Percentiles rank a stretch among this genome's conserved stretches.
Evolutionary conservation across 2,329 filamentous ascomycete genomes (phyloP).

Genomic region (Aaosphaeria arxii): DNA sequence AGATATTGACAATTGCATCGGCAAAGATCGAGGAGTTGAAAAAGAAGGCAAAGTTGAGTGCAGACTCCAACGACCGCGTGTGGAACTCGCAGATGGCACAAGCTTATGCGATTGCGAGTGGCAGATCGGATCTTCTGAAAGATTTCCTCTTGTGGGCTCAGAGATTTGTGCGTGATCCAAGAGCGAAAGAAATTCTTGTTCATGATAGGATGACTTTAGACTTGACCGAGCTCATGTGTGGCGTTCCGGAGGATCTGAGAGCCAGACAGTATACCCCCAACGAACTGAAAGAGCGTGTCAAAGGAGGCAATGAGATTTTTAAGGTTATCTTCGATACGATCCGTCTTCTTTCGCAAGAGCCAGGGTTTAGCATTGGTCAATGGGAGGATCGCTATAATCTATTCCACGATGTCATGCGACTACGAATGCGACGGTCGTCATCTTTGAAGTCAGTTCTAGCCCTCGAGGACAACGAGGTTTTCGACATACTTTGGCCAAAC

Average conservation of each 20-base stretch:
- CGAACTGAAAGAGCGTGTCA: constrained; percentile 5
- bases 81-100: constrained; percentile 24
- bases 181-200: not conserved
- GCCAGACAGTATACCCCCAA: constrained; percentile 2
- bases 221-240: not conserved
- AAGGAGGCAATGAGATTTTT: constrained; percentile 27
- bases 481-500: constrained; percentile 17
- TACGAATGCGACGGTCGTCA: constrained; percentile 10
- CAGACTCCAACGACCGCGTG: constrained; percentile 27
- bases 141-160: constrained; percentile 34
- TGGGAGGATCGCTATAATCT: constrained; percentile 26
- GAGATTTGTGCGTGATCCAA: constrained; percentile 34
- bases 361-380: constrained; percentile 22
- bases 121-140: constrained; percentile 25
- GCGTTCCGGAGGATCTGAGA: too few species aligned
- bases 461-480: constrained; percentile 12
- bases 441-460: constrained; percentile 7
- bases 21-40: constrained; percentile 14
- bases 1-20: constrained; percentile 10
- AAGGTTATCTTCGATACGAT: constrained; percentile 25
- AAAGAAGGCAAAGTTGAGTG: constrained; percentile 14
- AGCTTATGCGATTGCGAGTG: constrained; percentile 29
- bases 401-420: constrained; percentile 9
- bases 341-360: constrained; percentile 27
- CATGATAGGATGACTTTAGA: not conserved